Evolutionary conservation across 768 basidiomycete species (phyloP).

Genomic region (Suillus subalutaceus): DNA sequence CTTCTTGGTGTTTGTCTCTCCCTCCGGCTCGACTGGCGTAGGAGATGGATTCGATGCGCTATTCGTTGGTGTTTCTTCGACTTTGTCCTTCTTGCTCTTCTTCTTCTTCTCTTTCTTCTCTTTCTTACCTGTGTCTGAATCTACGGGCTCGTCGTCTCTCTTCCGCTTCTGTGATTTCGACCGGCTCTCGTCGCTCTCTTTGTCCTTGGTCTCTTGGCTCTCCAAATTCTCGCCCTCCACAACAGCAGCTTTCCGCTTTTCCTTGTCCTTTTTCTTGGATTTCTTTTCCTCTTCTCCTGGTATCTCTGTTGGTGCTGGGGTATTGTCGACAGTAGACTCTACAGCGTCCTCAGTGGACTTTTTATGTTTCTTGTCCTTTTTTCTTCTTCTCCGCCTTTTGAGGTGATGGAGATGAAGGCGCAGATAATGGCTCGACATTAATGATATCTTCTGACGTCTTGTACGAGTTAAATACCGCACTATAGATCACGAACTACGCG

Average conservation of each 20-base stretch:
- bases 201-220: conserved; percentile 9
- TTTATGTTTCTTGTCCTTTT: conserved; percentile 18
- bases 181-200: conserved; percentile 15
- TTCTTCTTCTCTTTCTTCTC: conserved; percentile 15
- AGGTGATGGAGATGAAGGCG: background rate
- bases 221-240: conserved; percentile 25
- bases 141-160: conserved; percentile 20
- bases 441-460: conserved; percentile 14
- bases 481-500: background rate
- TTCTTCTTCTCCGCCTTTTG: conserved; percentile 22
- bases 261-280: conserved; percentile 20
- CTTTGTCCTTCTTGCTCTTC: conserved; percentile 32
- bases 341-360: conserved; percentile 18
- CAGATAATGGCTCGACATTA: background rate
- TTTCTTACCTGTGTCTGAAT: conserved; percentile 15
- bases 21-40: conserved; percentile 14
- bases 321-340: conserved; percentile 16
- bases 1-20: conserved; percentile 26
- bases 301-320: conserved; percentile 13
- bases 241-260: conserved; percentile 17
- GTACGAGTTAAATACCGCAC: background rate
- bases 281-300: conserved; percentile 19
- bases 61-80: conserved; percentile 23
- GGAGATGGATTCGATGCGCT: background rate
- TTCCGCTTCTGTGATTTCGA: conserved; percentile 39